Evolutionary conservation across 805 yeast genomes (phyloP), one percentile per base, ranked within the genome.

Genomic region (Yamadazyma paraphyllophila): DNA sequence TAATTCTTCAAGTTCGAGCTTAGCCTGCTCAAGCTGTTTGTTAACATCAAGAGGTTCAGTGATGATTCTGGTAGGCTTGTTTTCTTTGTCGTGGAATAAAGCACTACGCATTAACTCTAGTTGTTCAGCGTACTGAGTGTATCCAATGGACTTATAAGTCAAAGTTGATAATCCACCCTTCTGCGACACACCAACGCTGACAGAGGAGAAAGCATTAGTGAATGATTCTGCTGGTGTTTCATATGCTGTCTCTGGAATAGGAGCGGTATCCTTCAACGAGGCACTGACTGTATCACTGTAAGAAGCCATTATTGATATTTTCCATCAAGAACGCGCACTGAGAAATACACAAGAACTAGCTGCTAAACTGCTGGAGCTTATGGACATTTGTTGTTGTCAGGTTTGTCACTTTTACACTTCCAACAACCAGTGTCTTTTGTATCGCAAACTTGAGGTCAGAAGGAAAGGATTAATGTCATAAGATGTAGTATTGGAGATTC

Each of bases 111-210:
- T 61, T 54, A 62, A 55, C 44, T 67, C 71, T 36, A 59, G 50
- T 41, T 62, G 65, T 39, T 71, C 75, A 16, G 67, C 67, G 33
- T 62, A 62, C 41, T 60, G 58, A 34, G 65, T 65, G 41, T 69
- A 67, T 24, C 59, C 64, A 14, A 69, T 61, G 3, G 75, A 63
- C 49, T 71, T 71, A 55, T 67, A 71, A 2, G 76, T 69, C 45
- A 71, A 57, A 3, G 73, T 66, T 26, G 60, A 60, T 27, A 71
- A 59, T 10, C 77, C 77, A 3, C 73, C 74, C 48, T 70, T 73
- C 14, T 56, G 59, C 0, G 76, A 71, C 15, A 65, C 56, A 5
- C 76, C 77, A 44, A 66, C 66, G 36, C 68, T 55, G 1, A 71
- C 63, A 1, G 73, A 66, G 4, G 74, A 69, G 24, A 37, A 51